phyloP scores from a whole-genome alignment of 176 grass and related monocot species.

The Ampelocalamus luodianensis region DNA sequence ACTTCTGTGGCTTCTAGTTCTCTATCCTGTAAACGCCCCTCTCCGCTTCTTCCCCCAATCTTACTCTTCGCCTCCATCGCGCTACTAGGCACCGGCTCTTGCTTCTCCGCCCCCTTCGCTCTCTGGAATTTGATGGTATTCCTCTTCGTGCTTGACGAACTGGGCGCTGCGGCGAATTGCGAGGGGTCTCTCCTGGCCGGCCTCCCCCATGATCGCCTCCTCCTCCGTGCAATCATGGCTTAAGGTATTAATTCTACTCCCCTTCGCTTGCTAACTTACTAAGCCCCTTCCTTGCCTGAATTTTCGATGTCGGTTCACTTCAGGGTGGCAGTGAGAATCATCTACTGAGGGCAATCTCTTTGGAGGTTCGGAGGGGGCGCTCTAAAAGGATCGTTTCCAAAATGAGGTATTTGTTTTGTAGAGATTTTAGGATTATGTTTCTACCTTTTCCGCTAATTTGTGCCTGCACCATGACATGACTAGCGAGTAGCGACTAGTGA shows the following conservation, averaged over 20 bases:
- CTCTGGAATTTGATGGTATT: constrained; percentile 31
- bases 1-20: background rate
- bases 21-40: background rate
- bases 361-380: constrained; percentile 39
- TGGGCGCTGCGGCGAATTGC: constrained; percentile 1
- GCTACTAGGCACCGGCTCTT: constrained; percentile 31
- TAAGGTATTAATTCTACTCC: constrained; percentile 33
- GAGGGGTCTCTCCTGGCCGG: background rate
- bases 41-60: constrained; percentile 9
- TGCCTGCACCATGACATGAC: background rate
- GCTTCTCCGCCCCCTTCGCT: background rate
- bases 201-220: constrained; percentile 37
- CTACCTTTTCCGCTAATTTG: background rate
- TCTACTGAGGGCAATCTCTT: constrained; percentile 30
- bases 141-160: background rate
- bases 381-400: constrained; percentile 31
- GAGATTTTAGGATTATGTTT: background rate
- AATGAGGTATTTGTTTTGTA: constrained; percentile 50
- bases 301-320: constrained; percentile 4
- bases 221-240: constrained; percentile 33
- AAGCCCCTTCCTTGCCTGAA: background rate
- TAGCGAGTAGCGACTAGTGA: background rate
- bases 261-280: background rate
- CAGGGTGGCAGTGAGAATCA: constrained; percentile 35
- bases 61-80: background rate